phyloP scores from a whole-genome alignment of 164 flowering plant genomes.

The Annona cherimola region DNA sequence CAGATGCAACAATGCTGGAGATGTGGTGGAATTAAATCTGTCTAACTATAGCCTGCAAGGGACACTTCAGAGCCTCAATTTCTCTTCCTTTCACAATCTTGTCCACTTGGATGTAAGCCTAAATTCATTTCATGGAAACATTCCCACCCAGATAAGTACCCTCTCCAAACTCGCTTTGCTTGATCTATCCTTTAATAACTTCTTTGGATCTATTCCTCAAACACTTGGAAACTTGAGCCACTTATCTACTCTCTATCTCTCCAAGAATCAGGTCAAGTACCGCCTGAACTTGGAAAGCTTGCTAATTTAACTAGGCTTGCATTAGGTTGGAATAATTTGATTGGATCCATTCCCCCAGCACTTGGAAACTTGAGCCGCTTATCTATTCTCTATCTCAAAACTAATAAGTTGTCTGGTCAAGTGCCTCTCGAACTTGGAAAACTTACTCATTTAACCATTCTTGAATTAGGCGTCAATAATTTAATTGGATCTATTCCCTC shows the following conservation, averaged over 20 bases:
- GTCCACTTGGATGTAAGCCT: conserved; percentile 12
- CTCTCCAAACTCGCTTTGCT: conserved; percentile 21
- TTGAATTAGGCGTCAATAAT: neutral
- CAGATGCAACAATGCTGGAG: conserved; percentile 4
- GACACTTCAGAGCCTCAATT: conserved; percentile 7
- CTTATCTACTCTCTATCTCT: conserved; percentile 15
- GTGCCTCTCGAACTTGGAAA: no score
- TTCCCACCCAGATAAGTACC: conserved; percentile 20
- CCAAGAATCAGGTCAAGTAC: conserved; percentile 15
- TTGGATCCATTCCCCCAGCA: no score
- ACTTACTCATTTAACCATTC: no score
- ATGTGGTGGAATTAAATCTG: conserved; percentile 1
- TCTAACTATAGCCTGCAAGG: neutral
- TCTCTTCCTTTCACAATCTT: conserved; percentile 22
- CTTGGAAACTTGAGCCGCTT: no score
- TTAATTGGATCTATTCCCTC: conserved; percentile 23
- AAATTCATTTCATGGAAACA: conserved; percentile 8
- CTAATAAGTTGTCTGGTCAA: no score
- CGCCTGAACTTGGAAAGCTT: conserved; percentile 6
- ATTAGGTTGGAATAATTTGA: no score
- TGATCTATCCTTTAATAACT: conserved; percentile 19
- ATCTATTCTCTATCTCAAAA: no score
- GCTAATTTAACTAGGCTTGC: conserved; percentile 12
- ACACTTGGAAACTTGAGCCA: conserved; percentile 23
- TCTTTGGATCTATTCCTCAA: conserved; percentile 19